Percentiles rank a stretch among this genome's conserved stretches.
Conservation (phyloP, 2,329 filamentous ascomycete species). For the Neurospora crassa region DNA sequence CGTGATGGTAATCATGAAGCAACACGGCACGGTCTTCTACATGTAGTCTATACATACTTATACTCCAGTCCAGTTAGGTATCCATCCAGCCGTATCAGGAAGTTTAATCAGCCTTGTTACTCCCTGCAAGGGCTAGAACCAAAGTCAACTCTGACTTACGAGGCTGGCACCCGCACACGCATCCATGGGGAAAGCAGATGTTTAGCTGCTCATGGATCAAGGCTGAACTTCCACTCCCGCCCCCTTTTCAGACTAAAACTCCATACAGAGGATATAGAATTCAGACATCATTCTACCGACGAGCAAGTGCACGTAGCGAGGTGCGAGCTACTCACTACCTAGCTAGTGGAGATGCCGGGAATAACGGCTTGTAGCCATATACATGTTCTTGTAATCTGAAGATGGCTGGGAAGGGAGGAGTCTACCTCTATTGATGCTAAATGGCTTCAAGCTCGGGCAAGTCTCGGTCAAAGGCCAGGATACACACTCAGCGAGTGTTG, state of each 20-base stretch:
- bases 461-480: not conserved
- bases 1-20: too few species aligned
- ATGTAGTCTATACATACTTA: too few species aligned
- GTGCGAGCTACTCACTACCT: not conserved
- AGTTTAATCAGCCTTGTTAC: not conserved
- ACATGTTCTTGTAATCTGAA: too few species aligned
- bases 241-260: not conserved
- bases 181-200: not conserved
- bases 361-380: not conserved
- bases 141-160: not conserved
- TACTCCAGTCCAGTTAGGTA: not conserved
- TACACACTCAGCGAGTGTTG: not conserved
- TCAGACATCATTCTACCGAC: fast-evolving
- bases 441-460: not conserved
- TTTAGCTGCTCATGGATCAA: not conserved
- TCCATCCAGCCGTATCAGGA: not conserved
- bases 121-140: not conserved
- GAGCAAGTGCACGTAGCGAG: not conserved
- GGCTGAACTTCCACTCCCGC: not conserved
- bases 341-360: not conserved
- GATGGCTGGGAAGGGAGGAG: not conserved
- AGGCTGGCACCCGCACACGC: not conserved
- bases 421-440: too few species aligned
- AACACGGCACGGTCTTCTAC: too few species aligned
- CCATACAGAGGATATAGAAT: not conserved